A percentile compares a stretch with the other conserved stretches of the same genome.
Evolutionary conservation across 2,329 filamentous ascomycete species (phyloP).

Genomic region (Fusarium sp.): DNA sequence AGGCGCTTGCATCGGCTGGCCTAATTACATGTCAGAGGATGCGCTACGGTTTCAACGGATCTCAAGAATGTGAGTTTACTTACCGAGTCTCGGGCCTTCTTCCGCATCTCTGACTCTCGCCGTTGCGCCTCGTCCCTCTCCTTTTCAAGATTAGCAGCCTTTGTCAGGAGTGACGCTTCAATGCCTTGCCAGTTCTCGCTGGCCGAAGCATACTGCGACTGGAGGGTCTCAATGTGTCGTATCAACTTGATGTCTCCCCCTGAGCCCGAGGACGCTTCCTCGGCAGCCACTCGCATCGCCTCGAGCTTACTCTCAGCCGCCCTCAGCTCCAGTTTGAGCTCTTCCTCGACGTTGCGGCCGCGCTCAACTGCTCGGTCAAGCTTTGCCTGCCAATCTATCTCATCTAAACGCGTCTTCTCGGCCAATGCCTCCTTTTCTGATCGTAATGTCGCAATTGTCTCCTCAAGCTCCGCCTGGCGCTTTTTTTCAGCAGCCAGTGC

Average conservation of each 20-base stretch:
- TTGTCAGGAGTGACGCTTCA: conserved; percentile 83
- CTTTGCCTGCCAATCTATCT: conserved; percentile 78
- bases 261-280: conserved; percentile 87
- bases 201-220: conserved; percentile 93
- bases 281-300: conserved; percentile 82
- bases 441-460: conserved; percentile 71
- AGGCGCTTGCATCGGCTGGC: conserved; percentile 72
- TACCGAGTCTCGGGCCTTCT: conserved; percentile 88
- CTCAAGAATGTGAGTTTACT: conserved; percentile 46
- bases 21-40: conserved; percentile 51
- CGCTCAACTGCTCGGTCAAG: conserved; percentile 78
- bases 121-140: conserved; percentile 88
- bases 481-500: conserved; percentile 75
- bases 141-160: conserved; percentile 82
- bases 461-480: conserved; percentile 64
- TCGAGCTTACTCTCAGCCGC: conserved; percentile 91
- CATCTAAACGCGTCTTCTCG: conserved; percentile 76
- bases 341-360: conserved; percentile 74
- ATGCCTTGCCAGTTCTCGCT: conserved; percentile 99
- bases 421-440: conserved; percentile 81
- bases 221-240: conserved; percentile 92
- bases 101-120: conserved; percentile 87
- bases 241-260: conserved; percentile 89
- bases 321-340: conserved; percentile 81
- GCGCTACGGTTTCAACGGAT: not conserved